Evolutionary conservation across 2,329 filamentous ascomycete genomes (phyloP).

Genomic region (Delphinella strobiligena): DNA sequence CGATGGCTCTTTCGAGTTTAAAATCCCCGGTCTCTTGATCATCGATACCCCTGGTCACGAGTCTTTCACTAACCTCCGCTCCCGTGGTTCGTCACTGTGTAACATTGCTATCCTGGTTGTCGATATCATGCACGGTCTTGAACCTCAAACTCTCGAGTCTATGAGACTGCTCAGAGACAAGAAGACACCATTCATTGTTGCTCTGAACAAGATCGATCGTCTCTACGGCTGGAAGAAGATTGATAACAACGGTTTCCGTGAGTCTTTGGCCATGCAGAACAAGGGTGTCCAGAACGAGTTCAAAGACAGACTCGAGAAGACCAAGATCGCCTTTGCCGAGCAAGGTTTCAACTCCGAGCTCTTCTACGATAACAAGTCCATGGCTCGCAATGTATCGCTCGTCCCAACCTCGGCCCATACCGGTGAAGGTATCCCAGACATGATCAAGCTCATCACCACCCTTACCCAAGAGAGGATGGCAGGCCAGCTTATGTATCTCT

Average conservation of each 20-base stretch:
- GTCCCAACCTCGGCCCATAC: conserved; percentile 95
- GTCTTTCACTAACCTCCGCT: conserved; percentile 97
- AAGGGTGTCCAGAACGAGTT: conserved; percentile 93
- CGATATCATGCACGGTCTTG: conserved; percentile 99
- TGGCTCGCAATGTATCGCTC: conserved; percentile 88
- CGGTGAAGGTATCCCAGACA: conserved; percentile 97
- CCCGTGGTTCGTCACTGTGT: conserved; percentile 92
- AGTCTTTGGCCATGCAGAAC: conserved; percentile 79
- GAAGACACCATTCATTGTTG: conserved; percentile 96
- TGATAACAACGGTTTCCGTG: conserved; percentile 95
- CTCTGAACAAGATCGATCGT: conserved; percentile 99
- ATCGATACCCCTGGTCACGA: conserved; percentile 99
- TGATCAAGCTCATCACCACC: conserved; percentile 88
- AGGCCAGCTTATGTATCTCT: conserved; percentile 92
- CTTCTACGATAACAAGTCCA: conserved; percentile 95
- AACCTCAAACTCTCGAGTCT: conserved; percentile 93
- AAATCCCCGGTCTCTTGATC: conserved; percentile 88
- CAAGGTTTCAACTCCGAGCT: conserved; percentile 97
- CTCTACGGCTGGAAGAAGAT: conserved; percentile 98
- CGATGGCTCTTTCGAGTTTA: conserved; percentile 86
- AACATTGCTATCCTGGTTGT: conserved; percentile 99
- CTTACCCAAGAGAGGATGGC: conserved; percentile 97
- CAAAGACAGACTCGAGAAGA: conserved; percentile 75
- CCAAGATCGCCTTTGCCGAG: conserved; percentile 87
- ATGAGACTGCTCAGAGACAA: conserved; percentile 87